Evolutionary conservation across 169 alveolate genomes (phyloP).

Genomic region (Plasmodium ovale): DNA sequence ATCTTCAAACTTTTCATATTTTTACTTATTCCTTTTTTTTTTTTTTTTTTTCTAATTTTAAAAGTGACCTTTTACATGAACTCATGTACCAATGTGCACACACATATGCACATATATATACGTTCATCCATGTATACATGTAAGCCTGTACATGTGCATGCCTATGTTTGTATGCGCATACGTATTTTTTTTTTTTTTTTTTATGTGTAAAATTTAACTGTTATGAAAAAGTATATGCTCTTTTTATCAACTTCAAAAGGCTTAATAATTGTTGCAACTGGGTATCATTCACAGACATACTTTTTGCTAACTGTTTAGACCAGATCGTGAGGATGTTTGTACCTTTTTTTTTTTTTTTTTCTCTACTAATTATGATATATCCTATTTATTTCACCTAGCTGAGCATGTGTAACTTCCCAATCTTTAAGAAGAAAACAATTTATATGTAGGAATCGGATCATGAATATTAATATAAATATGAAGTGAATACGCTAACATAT

Average conservation of each 20-base stretch:
- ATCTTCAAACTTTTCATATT: neutral
- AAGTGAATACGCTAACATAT: neutral
- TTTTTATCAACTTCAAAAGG: conserved; percentile 8
- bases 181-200: conserved; percentile 39
- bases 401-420: neutral
- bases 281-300: neutral
- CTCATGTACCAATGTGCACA: neutral
- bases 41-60: conserved; percentile 1
- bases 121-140: neutral
- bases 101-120: conserved; percentile 6
- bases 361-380: neutral
- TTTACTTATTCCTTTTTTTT: neutral
- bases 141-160: conserved; percentile 21
- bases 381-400: too few species aligned
- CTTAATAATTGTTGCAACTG: conserved; percentile 4
- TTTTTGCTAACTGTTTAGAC: conserved; percentile 2
- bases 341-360: neutral
- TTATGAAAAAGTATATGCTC: neutral
- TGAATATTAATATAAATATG: too few species aligned
- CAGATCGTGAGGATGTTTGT: conserved; percentile 5
- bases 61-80: conserved; percentile 7
- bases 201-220: conserved; percentile 55
- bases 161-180: conserved; percentile 7
- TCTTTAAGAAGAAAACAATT: conserved; percentile 2
- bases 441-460: neutral